These are phyloP conservation scores for Fusarium zealandicum DNA, from an alignment of 2,329 filamentous ascomycete genomes.

Conservation along the genomic window DNA sequence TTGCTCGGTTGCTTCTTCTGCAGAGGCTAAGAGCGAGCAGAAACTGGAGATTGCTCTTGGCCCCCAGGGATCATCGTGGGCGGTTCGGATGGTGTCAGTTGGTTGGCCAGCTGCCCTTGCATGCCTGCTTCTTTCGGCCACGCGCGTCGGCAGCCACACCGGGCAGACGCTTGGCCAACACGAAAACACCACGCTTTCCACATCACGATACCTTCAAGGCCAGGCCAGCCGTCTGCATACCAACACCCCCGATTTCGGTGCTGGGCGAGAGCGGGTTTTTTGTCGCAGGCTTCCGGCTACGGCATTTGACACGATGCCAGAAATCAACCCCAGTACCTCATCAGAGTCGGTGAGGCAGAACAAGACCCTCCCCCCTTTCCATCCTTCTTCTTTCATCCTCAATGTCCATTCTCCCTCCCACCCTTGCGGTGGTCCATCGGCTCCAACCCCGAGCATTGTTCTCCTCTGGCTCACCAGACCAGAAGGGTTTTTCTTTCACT, in stretches of 20 bases:
- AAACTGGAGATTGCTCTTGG: conserved; percentile 26
- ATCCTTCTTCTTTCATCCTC: conserved; percentile 21
- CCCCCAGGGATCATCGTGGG: conserved; percentile 2
- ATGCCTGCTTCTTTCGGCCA: conserved; percentile 29
- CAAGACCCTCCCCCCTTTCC: conserved; percentile 18
- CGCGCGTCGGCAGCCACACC: conserved; percentile 1
- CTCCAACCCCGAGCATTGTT: conserved; percentile 23
- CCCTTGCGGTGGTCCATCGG: conserved; percentile 6
- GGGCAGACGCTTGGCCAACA: not conserved
- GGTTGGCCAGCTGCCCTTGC: conserved; percentile 31
- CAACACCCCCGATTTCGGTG: not conserved
- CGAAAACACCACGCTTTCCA: conserved; percentile 21
- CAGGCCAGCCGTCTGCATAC: not conserved
- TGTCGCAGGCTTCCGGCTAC: not conserved
- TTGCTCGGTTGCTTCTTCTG: not conserved
- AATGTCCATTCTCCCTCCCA: conserved; percentile 25
- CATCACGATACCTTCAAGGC: conserved; percentile 22
- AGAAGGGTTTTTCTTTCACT: conserved; percentile 29
- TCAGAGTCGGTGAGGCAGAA: conserved; percentile 18
- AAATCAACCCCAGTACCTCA: not conserved
- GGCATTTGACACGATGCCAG: not conserved
- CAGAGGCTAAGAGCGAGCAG: conserved; percentile 15
- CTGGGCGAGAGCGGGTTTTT: not conserved
- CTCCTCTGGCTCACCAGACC: conserved; percentile 36
- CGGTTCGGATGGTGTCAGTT: conserved; percentile 27